Evolutionary conservation across 495 filamentous ascomycete genomes (phyloP).

Genomic region (Penicillium crystallinum): DNA sequence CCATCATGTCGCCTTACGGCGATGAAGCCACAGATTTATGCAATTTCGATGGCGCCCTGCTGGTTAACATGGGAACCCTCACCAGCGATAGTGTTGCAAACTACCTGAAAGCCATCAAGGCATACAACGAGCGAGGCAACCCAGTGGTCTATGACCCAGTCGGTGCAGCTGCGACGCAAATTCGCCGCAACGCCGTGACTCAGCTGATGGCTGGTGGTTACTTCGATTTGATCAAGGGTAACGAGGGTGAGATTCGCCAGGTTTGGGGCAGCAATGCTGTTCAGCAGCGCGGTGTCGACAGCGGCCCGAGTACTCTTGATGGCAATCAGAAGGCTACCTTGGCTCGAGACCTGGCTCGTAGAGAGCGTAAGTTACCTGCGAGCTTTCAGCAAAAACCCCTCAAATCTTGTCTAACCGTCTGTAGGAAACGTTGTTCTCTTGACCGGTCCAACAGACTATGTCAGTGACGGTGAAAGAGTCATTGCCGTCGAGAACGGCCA

Average conservation of each 20-base stretch:
- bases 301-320: slow-evolving; percentile 53
- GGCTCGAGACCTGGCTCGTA: slow-evolving; percentile 58
- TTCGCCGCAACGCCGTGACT: slow-evolving; percentile 65
- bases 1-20: slow-evolving; percentile 89
- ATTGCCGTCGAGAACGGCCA: slow-evolving; percentile 73
- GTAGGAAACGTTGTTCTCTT: slow-evolving; percentile 69
- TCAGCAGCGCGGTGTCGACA: slow-evolving; percentile 89
- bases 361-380: slow-evolving; percentile 43
- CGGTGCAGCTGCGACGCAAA: slow-evolving; percentile 75
- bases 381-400: neutral
- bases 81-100: slow-evolving; percentile 64
- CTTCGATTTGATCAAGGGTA: slow-evolving; percentile 89
- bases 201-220: slow-evolving; percentile 69
- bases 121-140: slow-evolving; percentile 70
- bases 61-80: slow-evolving; percentile 94
- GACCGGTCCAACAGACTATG: slow-evolving; percentile 73
- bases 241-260: slow-evolving; percentile 83
- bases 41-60: slow-evolving; percentile 58
- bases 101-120: slow-evolving; percentile 60
- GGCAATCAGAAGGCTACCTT: slow-evolving; percentile 52
- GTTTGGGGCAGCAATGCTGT: slow-evolving; percentile 48
- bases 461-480: slow-evolving; percentile 67
- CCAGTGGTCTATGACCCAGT: slow-evolving; percentile 89
- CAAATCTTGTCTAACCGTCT: neutral
- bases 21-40: slow-evolving; percentile 78